Evolutionary conservation across 2,329 filamentous ascomycete species (phyloP).

Genomic region (Aureobasidium vineae): DNA sequence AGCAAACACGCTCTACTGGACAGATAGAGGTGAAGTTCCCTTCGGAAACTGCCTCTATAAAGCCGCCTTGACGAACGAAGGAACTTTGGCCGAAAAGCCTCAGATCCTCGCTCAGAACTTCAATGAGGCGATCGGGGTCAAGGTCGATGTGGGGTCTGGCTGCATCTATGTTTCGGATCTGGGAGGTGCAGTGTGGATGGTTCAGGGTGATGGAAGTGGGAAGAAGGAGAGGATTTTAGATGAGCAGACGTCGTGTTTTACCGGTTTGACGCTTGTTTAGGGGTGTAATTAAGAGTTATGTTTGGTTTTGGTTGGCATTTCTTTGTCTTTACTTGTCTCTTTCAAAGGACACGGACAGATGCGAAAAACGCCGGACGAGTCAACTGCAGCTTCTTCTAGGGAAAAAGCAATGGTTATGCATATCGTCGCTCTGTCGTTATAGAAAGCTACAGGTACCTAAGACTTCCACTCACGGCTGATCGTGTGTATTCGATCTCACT

Average conservation of each 20-base stretch:
- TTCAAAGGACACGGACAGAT: too few species aligned
- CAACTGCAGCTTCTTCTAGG: not conserved
- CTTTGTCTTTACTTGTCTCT: too few species aligned
- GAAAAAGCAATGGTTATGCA: not conserved
- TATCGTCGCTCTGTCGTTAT: not conserved
- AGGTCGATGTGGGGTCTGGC: slow-evolving; percentile 3
- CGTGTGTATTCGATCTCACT: not conserved
- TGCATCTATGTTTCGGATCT: not conserved
- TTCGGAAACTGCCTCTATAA: slow-evolving; percentile 55
- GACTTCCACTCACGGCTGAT: not conserved
- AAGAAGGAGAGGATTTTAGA: slow-evolving; percentile 28
- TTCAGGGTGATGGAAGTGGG: not conserved
- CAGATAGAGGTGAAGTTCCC: slow-evolving; percentile 58
- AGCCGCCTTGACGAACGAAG: not conserved
- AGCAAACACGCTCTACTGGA: slow-evolving; percentile 56
- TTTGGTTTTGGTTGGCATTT: too few species aligned
- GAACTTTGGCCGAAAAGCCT: not conserved
- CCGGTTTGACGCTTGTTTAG: slow-evolving; percentile 22
- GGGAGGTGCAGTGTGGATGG: not conserved
- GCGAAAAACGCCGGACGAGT: not conserved
- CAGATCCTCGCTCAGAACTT: slow-evolving; percentile 39
- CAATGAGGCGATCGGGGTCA: slow-evolving; percentile 49
- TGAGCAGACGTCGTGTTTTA: slow-evolving; percentile 23
- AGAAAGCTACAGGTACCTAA: not conserved
- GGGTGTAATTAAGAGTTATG: not conserved